These are phyloP conservation scores for Apiospora sp. DNA, from an alignment of 2,329 filamentous ascomycete species.

Conservation along the genomic window DNA sequence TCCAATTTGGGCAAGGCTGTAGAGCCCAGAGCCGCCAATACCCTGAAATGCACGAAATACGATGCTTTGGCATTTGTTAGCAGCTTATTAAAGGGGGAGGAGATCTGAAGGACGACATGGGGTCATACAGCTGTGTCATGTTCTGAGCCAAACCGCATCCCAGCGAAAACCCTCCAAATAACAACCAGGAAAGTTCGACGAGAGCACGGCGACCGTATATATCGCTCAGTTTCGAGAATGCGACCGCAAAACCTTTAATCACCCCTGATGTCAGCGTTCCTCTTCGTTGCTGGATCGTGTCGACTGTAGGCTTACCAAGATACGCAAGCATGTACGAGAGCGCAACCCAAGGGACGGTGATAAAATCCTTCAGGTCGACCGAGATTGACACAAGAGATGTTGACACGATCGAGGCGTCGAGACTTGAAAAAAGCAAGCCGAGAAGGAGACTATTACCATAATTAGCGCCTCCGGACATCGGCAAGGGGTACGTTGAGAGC, in stretches of 20 bases:
- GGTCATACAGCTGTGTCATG: slow-evolving; percentile 60
- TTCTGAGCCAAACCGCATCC: slow-evolving; percentile 58
- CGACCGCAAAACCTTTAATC: slow-evolving; percentile 61
- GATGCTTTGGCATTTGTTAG: slow-evolving; percentile 51
- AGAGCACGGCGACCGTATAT: slow-evolving; percentile 64
- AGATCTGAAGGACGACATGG: not conserved
- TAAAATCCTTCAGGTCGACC: slow-evolving; percentile 57
- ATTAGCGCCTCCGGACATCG: slow-evolving; percentile 43
- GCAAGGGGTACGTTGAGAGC: slow-evolving; percentile 27
- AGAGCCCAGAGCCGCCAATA: slow-evolving; percentile 67
- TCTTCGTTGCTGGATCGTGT: not conserved
- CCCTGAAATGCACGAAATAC: slow-evolving; percentile 66
- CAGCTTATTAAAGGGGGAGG: not conserved
- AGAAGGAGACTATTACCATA: slow-evolving; percentile 53
- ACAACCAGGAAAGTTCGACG: slow-evolving; percentile 58
- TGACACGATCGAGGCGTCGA: slow-evolving; percentile 66
- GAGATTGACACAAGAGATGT: slow-evolving; percentile 66
- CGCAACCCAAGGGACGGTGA: slow-evolving; percentile 62
- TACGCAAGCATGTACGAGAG: slow-evolving; percentile 65
- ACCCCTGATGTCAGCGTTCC: not conserved
- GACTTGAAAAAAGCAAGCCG: slow-evolving; percentile 63
- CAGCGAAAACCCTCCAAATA: slow-evolving; percentile 64
- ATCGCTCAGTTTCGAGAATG: slow-evolving; percentile 66
- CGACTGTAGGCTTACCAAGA: slow-evolving; percentile 50
- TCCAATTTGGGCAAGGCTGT: slow-evolving; percentile 65